Evolutionary conservation across 768 basidiomycete species (phyloP).

Genomic region (Suillus fuscotomentosus): DNA sequence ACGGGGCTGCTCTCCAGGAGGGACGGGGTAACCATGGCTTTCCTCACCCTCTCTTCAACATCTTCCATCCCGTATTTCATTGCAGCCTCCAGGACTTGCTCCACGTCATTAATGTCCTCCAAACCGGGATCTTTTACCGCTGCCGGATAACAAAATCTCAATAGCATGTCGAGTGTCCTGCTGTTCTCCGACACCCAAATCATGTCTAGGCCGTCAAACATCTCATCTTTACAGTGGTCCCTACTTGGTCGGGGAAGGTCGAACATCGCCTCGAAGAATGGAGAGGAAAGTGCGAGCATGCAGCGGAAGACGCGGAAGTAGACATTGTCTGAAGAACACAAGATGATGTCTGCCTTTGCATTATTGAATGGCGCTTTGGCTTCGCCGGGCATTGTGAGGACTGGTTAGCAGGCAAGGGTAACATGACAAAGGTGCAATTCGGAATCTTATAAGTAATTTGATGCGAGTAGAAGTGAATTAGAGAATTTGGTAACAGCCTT

Average conservation of each 20-base stretch:
- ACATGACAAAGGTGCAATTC: not conserved
- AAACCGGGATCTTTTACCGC: slow-evolving; percentile 23
- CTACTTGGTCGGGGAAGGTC: slow-evolving; percentile 24
- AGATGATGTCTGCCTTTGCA: slow-evolving; percentile 46
- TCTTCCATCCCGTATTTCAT: slow-evolving; percentile 31
- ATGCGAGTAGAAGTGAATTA: not conserved
- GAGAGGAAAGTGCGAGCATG: slow-evolving; percentile 25
- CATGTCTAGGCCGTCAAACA: slow-evolving; percentile 15
- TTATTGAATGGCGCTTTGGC: slow-evolving; percentile 43
- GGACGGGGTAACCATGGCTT: slow-evolving; percentile 21
- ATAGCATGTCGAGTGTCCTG: slow-evolving; percentile 25
- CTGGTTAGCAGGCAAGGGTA: slow-evolving; percentile 1
- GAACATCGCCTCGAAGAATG: slow-evolving; percentile 33
- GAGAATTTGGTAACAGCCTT: not conserved
- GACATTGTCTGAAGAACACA: slow-evolving; percentile 47
- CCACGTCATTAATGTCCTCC: slow-evolving; percentile 14
- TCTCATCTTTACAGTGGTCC: slow-evolving; percentile 14
- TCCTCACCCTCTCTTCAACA: slow-evolving; percentile 23
- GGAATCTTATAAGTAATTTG: not conserved
- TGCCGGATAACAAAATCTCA: slow-evolving; percentile 37
- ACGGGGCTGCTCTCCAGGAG: slow-evolving; percentile 29
- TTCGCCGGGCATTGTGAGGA: slow-evolving; percentile 17
- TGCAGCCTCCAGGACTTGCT: slow-evolving; percentile 26
- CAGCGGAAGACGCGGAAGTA: slow-evolving; percentile 25
- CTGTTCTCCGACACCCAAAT: slow-evolving; percentile 31